Conservation (phyloP, 2,329 filamentous ascomycete genomes). For the Aspergillus candidus region DNA sequence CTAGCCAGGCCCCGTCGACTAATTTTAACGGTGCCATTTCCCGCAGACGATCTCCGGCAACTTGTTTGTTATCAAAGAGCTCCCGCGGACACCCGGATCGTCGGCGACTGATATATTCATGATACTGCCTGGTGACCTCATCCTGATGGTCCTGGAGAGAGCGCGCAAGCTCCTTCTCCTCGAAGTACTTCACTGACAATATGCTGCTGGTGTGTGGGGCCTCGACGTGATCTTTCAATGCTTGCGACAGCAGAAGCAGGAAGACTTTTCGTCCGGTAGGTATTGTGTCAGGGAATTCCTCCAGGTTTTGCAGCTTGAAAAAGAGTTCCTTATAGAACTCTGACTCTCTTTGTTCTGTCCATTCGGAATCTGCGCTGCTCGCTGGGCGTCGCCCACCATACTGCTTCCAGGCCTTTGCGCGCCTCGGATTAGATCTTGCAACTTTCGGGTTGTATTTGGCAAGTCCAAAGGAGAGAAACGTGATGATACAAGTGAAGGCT, state of each 20-base stretch:
- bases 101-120: too few species aligned
- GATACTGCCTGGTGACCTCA: too few species aligned
- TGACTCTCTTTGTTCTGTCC: too few species aligned
- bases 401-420: too few species aligned
- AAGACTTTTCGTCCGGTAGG: constrained; percentile 29
- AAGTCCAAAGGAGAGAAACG: too few species aligned
- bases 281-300: constrained; percentile 31
- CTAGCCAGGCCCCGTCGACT: constrained; percentile 48
- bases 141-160: too few species aligned
- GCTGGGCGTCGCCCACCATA: too few species aligned
- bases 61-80: constrained; percentile 30
- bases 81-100: constrained; percentile 27
- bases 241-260: constrained; percentile 31
- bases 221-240: constrained; percentile 18
- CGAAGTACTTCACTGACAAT: not conserved
- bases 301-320: constrained; percentile 39
- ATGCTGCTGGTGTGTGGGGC: constrained; percentile 22
- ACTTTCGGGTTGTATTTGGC: too few species aligned
- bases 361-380: too few species aligned
- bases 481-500: too few species aligned
- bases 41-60: constrained; percentile 38
- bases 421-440: too few species aligned
- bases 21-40: constrained; percentile 41
- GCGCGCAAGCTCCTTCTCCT: too few species aligned
- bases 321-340: constrained; percentile 30